These are phyloP conservation scores for Ilex asprella DNA, from an alignment of 257 asterid genomes.

Conservation along the genomic window DNA sequence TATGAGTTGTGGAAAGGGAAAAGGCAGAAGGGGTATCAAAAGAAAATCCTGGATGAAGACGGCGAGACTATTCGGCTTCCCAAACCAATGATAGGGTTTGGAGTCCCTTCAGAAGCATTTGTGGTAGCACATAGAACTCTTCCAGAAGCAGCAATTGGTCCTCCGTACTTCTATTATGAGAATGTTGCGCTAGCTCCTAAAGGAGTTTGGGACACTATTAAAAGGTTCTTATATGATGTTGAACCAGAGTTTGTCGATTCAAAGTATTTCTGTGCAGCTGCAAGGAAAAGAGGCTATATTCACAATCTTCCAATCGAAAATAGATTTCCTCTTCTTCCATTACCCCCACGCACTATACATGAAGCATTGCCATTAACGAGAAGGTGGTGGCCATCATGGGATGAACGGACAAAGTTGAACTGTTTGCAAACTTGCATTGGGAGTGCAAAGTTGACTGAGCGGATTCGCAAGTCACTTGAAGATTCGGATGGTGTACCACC, in stretches of 20 bases:
- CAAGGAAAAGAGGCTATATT: slow-evolving; percentile 39
- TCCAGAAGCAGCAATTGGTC: slow-evolving; percentile 33
- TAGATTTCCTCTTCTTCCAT: slow-evolving; percentile 33
- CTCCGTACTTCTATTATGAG: slow-evolving; percentile 42
- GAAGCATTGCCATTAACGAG: slow-evolving; percentile 39
- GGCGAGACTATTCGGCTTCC: slow-evolving; percentile 28
- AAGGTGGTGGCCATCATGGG: slow-evolving; percentile 53
- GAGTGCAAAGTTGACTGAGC: slow-evolving; percentile 32
- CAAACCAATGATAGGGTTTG: slow-evolving; percentile 39
- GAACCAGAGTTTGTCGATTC: slow-evolving; percentile 48
- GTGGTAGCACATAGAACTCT: slow-evolving; percentile 15
- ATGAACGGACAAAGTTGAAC: slow-evolving; percentile 29
- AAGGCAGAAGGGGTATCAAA: slow-evolving; percentile 5
- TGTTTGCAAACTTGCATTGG: slow-evolving; percentile 40
- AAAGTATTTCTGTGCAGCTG: slow-evolving; percentile 34
- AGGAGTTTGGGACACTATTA: slow-evolving; percentile 38
- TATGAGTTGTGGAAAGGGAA: neutral
- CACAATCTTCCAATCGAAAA: slow-evolving; percentile 34
- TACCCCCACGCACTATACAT: slow-evolving; percentile 30
- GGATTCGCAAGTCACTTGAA: slow-evolving; percentile 35
- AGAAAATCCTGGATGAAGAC: slow-evolving; percentile 9
- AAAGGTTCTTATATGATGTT: slow-evolving; percentile 23
- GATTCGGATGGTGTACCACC: slow-evolving; percentile 7
- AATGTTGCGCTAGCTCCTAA: slow-evolving; percentile 42
- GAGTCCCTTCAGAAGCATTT: slow-evolving; percentile 21